Evolutionary conservation across 805 yeast species (phyloP).

Genomic region (Suhomyces kilbournensis): DNA sequence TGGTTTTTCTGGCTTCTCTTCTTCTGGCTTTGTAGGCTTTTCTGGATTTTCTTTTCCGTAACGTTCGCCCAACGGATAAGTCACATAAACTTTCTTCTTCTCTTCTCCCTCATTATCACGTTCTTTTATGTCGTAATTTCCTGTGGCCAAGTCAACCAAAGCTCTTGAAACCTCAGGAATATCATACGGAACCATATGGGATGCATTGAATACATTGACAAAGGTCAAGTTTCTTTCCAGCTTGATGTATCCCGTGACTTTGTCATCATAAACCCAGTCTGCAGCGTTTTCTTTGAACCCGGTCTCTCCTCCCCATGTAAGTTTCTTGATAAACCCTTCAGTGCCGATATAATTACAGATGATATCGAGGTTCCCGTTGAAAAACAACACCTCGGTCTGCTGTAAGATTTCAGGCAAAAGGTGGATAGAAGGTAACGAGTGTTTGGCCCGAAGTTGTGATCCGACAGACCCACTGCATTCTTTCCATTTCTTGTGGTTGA

Average conservation of each 20-base stretch:
- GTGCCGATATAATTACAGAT: slow-evolving; percentile 84
- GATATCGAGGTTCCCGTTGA: slow-evolving; percentile 85
- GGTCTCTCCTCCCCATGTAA: slow-evolving; percentile 58
- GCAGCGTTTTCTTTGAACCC: slow-evolving; percentile 46
- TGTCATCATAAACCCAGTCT: slow-evolving; percentile 46
- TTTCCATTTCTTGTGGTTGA: slow-evolving; percentile 52
- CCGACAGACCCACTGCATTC: slow-evolving; percentile 75
- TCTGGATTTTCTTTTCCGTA: slow-evolving; percentile 2
- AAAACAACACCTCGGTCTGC: slow-evolving; percentile 61
- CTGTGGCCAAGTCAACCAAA: slow-evolving; percentile 52
- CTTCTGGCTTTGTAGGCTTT: background rate
- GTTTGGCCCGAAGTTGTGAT: slow-evolving; percentile 44
- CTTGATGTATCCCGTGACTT: slow-evolving; percentile 37
- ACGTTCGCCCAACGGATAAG: slow-evolving; percentile 31
- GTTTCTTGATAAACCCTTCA: slow-evolving; percentile 55
- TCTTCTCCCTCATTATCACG: slow-evolving; percentile 11
- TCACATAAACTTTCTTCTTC: slow-evolving; percentile 18
- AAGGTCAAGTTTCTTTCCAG: slow-evolving; percentile 71
- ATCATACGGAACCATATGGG: slow-evolving; percentile 95
- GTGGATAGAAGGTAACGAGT: slow-evolving; percentile 58
- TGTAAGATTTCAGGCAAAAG: slow-evolving; percentile 65
- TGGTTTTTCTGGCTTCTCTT: background rate
- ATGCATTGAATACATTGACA: slow-evolving; percentile 67
- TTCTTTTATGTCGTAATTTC: slow-evolving; percentile 25
- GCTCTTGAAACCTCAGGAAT: slow-evolving; percentile 67